These are phyloP conservation scores for Pistacia vera DNA, from an alignment of 345 rosid genomes.

Conservation along the genomic window DNA sequence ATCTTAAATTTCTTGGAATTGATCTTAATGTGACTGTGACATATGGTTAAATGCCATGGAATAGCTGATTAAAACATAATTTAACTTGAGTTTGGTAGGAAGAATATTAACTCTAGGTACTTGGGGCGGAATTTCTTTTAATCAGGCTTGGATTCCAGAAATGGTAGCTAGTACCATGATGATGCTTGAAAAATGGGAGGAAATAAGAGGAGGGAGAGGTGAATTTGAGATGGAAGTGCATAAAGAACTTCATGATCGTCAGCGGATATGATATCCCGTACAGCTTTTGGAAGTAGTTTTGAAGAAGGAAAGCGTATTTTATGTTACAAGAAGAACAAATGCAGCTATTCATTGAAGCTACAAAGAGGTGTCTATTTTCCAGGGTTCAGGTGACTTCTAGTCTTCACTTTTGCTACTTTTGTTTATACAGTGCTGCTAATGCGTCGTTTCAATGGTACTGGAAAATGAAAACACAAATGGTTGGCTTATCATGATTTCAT, in stretches of 20 bases:
- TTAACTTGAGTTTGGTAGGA: no score
- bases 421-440: no score
- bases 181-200: conserved; percentile 70
- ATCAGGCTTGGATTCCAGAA: conserved; percentile 66
- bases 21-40: no score
- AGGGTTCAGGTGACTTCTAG: conserved; percentile 60
- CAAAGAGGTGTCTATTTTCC: conserved; percentile 65
- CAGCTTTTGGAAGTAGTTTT: conserved; percentile 77
- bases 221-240: conserved; percentile 68
- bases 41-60: background rate
- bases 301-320: conserved; percentile 70
- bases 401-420: no score
- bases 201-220: conserved; percentile 46
- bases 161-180: conserved; percentile 46
- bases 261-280: conserved; percentile 70
- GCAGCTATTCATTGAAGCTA: conserved; percentile 50
- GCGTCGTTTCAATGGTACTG: no score
- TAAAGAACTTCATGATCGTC: conserved; percentile 56
- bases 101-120: no score
- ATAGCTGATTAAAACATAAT: background rate
- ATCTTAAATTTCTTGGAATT: no score
- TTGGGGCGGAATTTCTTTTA: no score
- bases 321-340: conserved; percentile 67
- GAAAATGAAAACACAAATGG: no score
- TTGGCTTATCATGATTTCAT: no score